Conservation (phyloP, 139 green algal species). For the Diplosphaera chodatii region DNA sequence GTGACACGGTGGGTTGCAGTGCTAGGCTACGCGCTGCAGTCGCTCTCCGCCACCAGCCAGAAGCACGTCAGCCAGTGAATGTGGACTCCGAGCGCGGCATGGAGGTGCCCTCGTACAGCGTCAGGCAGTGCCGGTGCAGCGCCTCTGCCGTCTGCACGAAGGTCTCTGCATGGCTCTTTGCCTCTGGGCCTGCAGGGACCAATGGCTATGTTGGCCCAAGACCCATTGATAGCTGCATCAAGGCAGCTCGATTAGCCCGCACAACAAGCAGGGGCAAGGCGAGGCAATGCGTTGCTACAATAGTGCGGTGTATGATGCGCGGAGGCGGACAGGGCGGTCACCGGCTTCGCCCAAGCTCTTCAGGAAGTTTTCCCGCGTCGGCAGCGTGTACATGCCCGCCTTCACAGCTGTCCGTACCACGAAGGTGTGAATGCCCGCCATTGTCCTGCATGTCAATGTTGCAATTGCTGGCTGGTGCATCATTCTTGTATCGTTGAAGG, state of each 20-base stretch:
- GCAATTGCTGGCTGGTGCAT: no score
- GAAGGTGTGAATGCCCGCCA: conserved; percentile 48
- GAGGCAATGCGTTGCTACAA: no score
- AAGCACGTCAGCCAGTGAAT: neutral
- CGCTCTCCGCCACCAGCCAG: no score
- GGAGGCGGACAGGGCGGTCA: no score
- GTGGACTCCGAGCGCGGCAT: conserved; percentile 44
- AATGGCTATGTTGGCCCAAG: neutral
- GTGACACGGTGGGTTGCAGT: no score
- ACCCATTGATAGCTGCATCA: neutral
- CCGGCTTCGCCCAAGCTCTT: conserved; percentile 44
- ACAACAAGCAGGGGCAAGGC: no score
- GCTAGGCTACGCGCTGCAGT: no score
- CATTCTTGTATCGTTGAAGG: neutral
- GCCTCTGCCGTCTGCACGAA: conserved; percentile 26
- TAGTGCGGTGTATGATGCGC: no score
- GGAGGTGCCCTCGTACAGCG: conserved; percentile 31
- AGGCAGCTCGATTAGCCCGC: neutral
- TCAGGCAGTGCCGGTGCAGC: conserved; percentile 18
- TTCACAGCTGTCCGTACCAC: conserved; percentile 52
- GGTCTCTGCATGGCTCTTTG: conserved; percentile 17
- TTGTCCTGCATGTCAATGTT: conserved; percentile 2
- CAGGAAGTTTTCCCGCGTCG: conserved; percentile 45
- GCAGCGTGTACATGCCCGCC: conserved; percentile 54
- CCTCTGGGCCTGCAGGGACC: conserved; percentile 22